A percentile compares a stretch with the other conserved stretches of the same genome.
Conservation (phyloP, 495 filamentous ascomycete genomes). For the Neurospora intermedia region DNA sequence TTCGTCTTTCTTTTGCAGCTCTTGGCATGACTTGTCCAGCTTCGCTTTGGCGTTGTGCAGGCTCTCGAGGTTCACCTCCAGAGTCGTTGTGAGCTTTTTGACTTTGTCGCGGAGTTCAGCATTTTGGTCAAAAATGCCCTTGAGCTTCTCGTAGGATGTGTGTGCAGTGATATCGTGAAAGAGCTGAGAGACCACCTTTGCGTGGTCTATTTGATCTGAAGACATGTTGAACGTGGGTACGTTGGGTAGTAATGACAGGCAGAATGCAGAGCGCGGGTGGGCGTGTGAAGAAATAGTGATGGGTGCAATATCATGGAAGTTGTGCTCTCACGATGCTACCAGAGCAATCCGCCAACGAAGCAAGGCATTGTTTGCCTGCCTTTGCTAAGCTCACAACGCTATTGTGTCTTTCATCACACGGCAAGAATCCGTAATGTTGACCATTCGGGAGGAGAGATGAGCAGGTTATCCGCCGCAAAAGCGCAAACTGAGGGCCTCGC, state of each 20-base stretch:
- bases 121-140: constrained; percentile 1
- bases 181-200: not conserved
- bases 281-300: not conserved
- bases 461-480: not conserved
- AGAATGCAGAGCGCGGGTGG: not conserved
- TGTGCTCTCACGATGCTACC: no score
- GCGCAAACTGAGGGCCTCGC: not conserved
- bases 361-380: not conserved
- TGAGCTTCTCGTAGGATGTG: not conserved
- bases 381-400: not conserved
- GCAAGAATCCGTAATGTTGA: not conserved
- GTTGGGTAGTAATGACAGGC: no score
- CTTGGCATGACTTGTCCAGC: not conserved
- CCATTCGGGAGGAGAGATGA: not conserved
- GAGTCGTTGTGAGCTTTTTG: not conserved
- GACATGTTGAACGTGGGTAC: not conserved
- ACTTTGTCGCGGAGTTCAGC: not conserved
- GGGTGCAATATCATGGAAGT: not conserved
- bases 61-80: not conserved
- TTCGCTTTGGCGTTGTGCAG: not conserved
- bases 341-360: not conserved
- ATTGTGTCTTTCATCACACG: not conserved
- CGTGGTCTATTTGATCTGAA: not conserved
- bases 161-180: not conserved
- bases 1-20: not conserved